Conservation (phyloP, 495 filamentous ascomycete genomes). For the Penicillium coffeae region DNA sequence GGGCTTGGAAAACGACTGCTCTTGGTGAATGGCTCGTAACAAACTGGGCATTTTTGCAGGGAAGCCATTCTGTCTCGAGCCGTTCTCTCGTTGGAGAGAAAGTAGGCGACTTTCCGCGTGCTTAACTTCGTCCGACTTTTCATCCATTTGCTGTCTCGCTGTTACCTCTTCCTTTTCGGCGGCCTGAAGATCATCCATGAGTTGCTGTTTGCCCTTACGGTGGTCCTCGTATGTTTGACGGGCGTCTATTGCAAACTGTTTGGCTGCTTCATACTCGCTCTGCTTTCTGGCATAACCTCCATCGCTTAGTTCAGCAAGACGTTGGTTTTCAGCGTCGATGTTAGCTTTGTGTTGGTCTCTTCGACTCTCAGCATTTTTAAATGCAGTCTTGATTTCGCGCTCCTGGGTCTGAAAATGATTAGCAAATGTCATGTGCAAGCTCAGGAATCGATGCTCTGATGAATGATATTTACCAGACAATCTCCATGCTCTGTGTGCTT, state of each 20-base stretch:
- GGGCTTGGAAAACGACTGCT: conserved; percentile 59
- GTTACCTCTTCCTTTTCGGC: conserved; percentile 31
- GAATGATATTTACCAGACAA: conserved; percentile 39
- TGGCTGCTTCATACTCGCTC: conserved; percentile 43
- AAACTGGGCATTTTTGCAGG: conserved; percentile 58
- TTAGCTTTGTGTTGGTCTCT: conserved; percentile 38
- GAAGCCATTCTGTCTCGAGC: conserved; percentile 52
- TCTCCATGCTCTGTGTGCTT: conserved; percentile 40
- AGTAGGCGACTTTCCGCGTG: conserved; percentile 44
- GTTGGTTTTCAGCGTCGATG: conserved; percentile 44
- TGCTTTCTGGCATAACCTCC: conserved; percentile 49
- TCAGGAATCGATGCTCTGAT: neutral
- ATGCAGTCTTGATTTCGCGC: conserved; percentile 44
- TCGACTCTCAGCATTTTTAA: conserved; percentile 40
- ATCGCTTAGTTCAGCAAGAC: conserved; percentile 50
- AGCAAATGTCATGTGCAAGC: too few relatives aligned
- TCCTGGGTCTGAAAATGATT: conserved; percentile 43
- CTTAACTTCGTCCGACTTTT: conserved; percentile 36
- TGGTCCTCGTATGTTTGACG: conserved; percentile 30
- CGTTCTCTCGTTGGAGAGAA: conserved; percentile 50
- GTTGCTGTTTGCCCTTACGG: conserved; percentile 12
- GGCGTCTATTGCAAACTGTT: conserved; percentile 28
- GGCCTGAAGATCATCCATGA: conserved; percentile 35
- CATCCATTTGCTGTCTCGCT: conserved; percentile 19
- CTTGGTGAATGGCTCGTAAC: conserved; percentile 60